Conservation (phyloP, 768 basidiomycete species). For the Boletus rubropictus region DNA sequence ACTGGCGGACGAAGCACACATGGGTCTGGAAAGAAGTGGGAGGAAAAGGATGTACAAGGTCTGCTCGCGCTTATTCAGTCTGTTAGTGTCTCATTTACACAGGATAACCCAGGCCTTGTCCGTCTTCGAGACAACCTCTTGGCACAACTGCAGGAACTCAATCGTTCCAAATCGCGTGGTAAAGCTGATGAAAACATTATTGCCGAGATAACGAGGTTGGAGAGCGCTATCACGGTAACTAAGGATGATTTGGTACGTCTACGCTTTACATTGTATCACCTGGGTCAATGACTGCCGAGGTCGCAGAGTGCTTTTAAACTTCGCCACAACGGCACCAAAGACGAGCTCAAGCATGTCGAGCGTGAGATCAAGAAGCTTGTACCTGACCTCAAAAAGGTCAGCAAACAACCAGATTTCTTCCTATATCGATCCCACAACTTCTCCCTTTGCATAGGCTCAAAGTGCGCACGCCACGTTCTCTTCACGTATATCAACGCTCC, state of each 20-base stretch:
- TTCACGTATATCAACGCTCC: constrained; percentile 49
- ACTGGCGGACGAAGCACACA: constrained; percentile 88
- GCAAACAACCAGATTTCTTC: neutral
- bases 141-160: constrained; percentile 75
- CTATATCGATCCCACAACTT: neutral
- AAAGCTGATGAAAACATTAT: constrained; percentile 79
- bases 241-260: constrained; percentile 75
- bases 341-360: constrained; percentile 79
- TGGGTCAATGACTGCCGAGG: neutral
- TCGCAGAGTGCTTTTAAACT: constrained; percentile 67
- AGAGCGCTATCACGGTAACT: constrained; percentile 67
- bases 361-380: constrained; percentile 58
- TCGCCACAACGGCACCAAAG: constrained; percentile 70
- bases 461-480: constrained; percentile 47
- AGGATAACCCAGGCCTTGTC: constrained; percentile 34
- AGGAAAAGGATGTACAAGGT: constrained; percentile 92
- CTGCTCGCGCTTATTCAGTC: constrained; percentile 7
- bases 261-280: neutral
- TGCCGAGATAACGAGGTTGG: constrained; percentile 70
- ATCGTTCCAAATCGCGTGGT: constrained; percentile 74
- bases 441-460: constrained; percentile 41
- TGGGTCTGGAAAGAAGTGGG: constrained; percentile 80
- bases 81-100: constrained; percentile 21
- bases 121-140: constrained; percentile 68
- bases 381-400: constrained; percentile 70